Base-by-base conservation (phyloP, 495 filamentous ascomycete genomes). In the Aspergillus bertholletiae region DNA sequence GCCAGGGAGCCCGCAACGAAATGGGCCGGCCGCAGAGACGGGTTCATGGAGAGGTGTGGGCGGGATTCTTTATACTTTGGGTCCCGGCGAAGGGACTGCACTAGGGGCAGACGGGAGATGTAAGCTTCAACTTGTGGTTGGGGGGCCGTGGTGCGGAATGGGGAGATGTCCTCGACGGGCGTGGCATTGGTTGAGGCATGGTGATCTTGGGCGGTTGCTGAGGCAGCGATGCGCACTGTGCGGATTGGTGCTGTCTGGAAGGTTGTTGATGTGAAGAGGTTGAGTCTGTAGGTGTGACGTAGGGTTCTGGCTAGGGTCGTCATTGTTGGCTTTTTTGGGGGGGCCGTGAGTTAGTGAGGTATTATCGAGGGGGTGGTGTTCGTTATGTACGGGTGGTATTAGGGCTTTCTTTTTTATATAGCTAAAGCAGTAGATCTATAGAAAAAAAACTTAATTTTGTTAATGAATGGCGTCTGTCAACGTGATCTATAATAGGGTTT, bases 101-200 rank as follows among this genome's bases (percentile, higher is more conserved):
- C 72, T 9, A 96, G 63, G 3, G 89, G 89, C 67, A 94, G 88
- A 51, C 73, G 78, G 55, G 82, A 77, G 64, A 96, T 90, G 58
- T 81, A 74, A 30, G 77, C 70, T 55, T 96, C 84, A 56, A 90
- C 17, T 30, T 41, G 24, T 11, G 53, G 24, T 51, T 48, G 23
- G 39, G 44, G 34, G 11, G 39, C 47, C 39, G 45, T 27, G 32
- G 12, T 50, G n/a, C 43, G 23, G 21, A 24, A 30, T 26, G 46
- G 12, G 23, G 35, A 24, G 26, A 35, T 24, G 39, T 51, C 22
- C 20, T 9, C 12, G 39, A 34, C 41, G 37, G 23, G 27, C 26
- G 55, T 22, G 21, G 49, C 52, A 32, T 34, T 37, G 13, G 60
- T 47, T 21, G 56, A 50, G 23, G 53, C 50, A 47, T 50, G 48